Evolutionary conservation across 2,329 filamentous ascomycete genomes (phyloP).

Genomic region (Ascochyta lentis): DNA sequence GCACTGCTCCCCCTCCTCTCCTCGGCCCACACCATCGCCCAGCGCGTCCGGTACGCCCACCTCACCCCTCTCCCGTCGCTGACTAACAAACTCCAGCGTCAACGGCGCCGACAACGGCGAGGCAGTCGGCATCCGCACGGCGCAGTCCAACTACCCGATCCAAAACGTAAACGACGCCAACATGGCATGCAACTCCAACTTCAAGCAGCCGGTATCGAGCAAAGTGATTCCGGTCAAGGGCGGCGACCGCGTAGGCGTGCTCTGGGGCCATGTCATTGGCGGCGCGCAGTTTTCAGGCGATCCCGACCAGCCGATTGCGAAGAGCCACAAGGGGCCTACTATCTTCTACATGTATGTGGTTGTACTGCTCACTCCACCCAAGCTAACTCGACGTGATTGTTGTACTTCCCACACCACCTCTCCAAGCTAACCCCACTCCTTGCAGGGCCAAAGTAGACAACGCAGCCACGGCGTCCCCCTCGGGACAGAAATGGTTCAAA

Average conservation of each 20-base stretch:
- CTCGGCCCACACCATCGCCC: slow-evolving; percentile 54
- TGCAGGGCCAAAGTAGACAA: slow-evolving; percentile 50
- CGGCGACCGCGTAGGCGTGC: slow-evolving; percentile 60
- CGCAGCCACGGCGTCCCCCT: slow-evolving; percentile 46
- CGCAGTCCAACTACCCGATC: slow-evolving; percentile 59
- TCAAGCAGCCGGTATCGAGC: slow-evolving; percentile 39
- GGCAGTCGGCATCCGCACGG: slow-evolving; percentile 58
- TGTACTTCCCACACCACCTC: too few species aligned
- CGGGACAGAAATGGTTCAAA: slow-evolving; percentile 53
- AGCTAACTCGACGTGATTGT: too few species aligned
- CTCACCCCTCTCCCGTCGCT: neutral
- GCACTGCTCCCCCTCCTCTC: slow-evolving; percentile 42
- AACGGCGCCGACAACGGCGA: slow-evolving; percentile 55
- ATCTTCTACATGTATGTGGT: slow-evolving; percentile 46
- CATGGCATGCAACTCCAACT: slow-evolving; percentile 57
- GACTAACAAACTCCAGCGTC: slow-evolving; percentile 19
- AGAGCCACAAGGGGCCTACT: slow-evolving; percentile 55
- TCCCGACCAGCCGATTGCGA: slow-evolving; percentile 57
- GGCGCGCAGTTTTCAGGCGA: slow-evolving; percentile 57
- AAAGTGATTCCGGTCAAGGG: slow-evolving; percentile 58
- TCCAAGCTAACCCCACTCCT: too few species aligned
- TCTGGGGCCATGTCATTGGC: slow-evolving; percentile 63
- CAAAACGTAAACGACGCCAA: slow-evolving; percentile 55
- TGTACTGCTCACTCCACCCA: too few species aligned
- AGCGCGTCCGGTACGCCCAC: slow-evolving; percentile 46